Base-by-base conservation (phyloP, 2,329 filamentous ascomycete genomes). In the Trichothecium roseum region DNA sequence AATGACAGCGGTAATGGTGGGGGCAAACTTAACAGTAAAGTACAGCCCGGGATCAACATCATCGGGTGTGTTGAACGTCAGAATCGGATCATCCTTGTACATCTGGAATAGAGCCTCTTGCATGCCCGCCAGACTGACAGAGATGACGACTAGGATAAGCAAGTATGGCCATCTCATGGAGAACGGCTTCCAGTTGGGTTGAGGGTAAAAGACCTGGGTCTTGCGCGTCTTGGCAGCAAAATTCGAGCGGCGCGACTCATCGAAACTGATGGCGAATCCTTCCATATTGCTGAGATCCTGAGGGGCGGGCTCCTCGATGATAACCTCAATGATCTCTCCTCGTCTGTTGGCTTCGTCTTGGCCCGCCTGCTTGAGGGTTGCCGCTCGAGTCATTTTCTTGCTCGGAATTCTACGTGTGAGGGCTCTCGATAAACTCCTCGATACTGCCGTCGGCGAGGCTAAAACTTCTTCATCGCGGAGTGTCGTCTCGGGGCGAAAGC, bases 171-270 rank as follows among this genome's bases (percentile, higher is more conserved):
- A 72, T 20, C 71, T 63, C 74, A 81, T 81, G 0, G 70, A 68
- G 40, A 78, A 69, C 0, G 77, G 78, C 48, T 75, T 78, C 78
- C 77, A 81, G 51, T 81, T 71, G 3, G 74, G 72, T 39, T 74
- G 69, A 1, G 75, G 74, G 42, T 74, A 78, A 44, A 76, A 77
- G 1, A 75, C 54, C 37, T 73, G 60, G 1, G 62, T 62, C 35
- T 57, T 59, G n/a, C 26, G 28, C 17, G 14, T 35, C 31, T 53
- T 55, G n/a, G 45, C 44, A 4, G 58, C 52, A 30, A 62, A 57
- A 2, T 57, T 63, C 12, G 59, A 56, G 16, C 53, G 57, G 5
- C 57, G 59, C 41, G 53, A 54, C 8, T 51, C 47, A 30, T 51
- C 45, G 5, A 50, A 46, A 14, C 38, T 48, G 28, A 49, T 40